phyloP scores from a whole-genome alignment of 2,329 filamentous ascomycete species.

The Didymella arachidicola region DNA sequence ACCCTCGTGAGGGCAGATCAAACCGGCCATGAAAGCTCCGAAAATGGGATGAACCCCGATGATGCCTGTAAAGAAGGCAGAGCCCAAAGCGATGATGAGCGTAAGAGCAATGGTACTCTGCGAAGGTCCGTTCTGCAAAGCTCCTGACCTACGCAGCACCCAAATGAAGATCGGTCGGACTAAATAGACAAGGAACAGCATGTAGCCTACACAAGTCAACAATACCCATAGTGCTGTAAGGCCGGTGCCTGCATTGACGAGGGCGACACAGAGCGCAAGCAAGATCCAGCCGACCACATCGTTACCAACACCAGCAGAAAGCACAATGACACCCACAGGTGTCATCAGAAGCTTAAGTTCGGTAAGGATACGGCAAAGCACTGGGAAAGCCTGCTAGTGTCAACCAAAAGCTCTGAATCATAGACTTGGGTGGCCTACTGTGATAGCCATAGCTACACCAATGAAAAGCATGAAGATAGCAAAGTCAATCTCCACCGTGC shows the following conservation, averaged over 20 bases:
- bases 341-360: conserved; percentile 87
- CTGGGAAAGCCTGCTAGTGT: conserved; percentile 71
- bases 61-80: conserved; percentile 85
- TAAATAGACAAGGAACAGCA: conserved; percentile 75
- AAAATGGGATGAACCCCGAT: conserved; percentile 97
- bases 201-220: conserved; percentile 76
- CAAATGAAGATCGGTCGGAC: conserved; percentile 79
- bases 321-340: conserved; percentile 83
- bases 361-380: conserved; percentile 90
- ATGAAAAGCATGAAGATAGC: conserved; percentile 78
- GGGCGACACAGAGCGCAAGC: conserved; percentile 87
- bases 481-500: conserved; percentile 66
- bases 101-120: conserved; percentile 86
- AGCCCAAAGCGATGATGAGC: conserved; percentile 77
- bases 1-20: conserved; percentile 89
- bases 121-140: conserved; percentile 85
- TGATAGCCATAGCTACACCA: conserved; percentile 92
- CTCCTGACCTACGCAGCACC: conserved; percentile 75
- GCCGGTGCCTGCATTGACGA: conserved; percentile 87
- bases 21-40: conserved; percentile 85
- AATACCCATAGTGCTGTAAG: conserved; percentile 86
- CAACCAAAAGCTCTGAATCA: conserved; percentile 6
- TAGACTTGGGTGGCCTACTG: conserved; percentile 58
- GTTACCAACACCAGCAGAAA: conserved; percentile 91
- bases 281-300: conserved; percentile 90